Evolutionary conservation across 345 rosid species (phyloP).

Genomic region (Nasturtium officinale): DNA sequence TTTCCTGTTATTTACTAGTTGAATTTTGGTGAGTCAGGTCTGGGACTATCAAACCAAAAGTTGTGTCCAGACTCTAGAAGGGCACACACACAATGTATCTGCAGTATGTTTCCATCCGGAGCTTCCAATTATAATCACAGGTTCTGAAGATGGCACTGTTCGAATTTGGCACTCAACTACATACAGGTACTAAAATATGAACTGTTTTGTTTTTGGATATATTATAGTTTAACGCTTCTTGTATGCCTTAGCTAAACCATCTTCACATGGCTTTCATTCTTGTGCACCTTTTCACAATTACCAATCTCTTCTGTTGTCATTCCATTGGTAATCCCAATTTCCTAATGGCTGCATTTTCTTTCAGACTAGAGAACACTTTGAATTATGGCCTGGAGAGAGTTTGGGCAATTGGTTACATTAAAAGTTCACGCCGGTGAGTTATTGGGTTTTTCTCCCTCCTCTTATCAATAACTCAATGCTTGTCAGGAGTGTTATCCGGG

Average conservation of each 20-base stretch:
- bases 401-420: slow-evolving; percentile 91
- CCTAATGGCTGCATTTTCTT: slow-evolving; percentile 24
- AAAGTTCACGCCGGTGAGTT: slow-evolving; percentile 87
- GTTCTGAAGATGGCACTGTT: slow-evolving; percentile 85
- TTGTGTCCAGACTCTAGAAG: slow-evolving; percentile 83
- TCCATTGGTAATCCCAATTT: slow-evolving; percentile 13
- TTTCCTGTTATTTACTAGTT: slow-evolving; percentile 35
- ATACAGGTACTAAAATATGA: slow-evolving; percentile 54
- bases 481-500: slow-evolving; percentile 8
- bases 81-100: slow-evolving; percentile 85
- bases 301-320: slow-evolving; percentile 10
- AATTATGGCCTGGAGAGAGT: slow-evolving; percentile 98
- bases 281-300: neutral
- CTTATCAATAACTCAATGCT: neutral
- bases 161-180: slow-evolving; percentile 83
- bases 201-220: neutral
- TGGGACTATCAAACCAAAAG: slow-evolving; percentile 92
- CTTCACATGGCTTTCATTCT: slow-evolving; percentile 14
- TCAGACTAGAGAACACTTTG: slow-evolving; percentile 70
- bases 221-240: neutral
- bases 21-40: slow-evolving; percentile 49
- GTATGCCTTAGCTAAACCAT: slow-evolving; percentile 2
- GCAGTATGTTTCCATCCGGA: slow-evolving; percentile 86
- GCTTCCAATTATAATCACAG: slow-evolving; percentile 78
- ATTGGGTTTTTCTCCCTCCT: neutral